Evolutionary conservation across 352 stramenopile genomes (phyloP), one percentile per base, ranked within the genome.

Genomic region (Plasmopara halstedii): DNA sequence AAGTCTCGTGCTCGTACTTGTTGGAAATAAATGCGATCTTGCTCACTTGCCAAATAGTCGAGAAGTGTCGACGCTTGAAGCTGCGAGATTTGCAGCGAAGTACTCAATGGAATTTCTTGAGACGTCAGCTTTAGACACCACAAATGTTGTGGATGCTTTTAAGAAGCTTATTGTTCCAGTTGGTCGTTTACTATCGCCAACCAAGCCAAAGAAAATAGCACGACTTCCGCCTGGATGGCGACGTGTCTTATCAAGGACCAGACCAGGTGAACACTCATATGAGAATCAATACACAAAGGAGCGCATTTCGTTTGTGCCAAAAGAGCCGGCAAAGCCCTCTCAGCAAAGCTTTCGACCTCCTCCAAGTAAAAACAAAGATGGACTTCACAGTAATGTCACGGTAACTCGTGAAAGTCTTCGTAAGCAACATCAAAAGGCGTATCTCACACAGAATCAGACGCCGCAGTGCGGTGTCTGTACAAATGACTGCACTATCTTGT

Each of bases 281-380:
- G 79, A 94, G 60, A 91, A 94, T 62, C 79, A 91, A 55, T 94
- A 94, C 63, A 94, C 82, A 0, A 83, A 85, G 31, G 79, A 94
- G 45, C 77, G 82, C n/a, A 87, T 94, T 40, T 80, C 79, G 23
- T 94, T 94, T 44, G 77, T 75, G 6, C 82, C 79, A 2, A 90
- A 91, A 62, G 77, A 91, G 38, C 67, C 82, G 0, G 79, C 82
- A 33, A 94, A 91, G 53, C 82, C 82, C 8, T 94, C 82, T 38
- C 82, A 94, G 53, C 75, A 94, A 51, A 88, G 77, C 49, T 94
- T 91, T 26, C 73, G 79, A 14, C 43, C 60, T 4, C 35, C 66
- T 44, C 38, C 23, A 34, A 54, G 31, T 37, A 56, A 58, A 8
- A 53, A 50, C 2, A 69, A 73, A 23, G 52, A 42, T 48, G 68